These are phyloP conservation scores for Hymenochaete sp. DNA, from an alignment of 1,284 basidiomycete genomes.

Conservation along the genomic window DNA sequence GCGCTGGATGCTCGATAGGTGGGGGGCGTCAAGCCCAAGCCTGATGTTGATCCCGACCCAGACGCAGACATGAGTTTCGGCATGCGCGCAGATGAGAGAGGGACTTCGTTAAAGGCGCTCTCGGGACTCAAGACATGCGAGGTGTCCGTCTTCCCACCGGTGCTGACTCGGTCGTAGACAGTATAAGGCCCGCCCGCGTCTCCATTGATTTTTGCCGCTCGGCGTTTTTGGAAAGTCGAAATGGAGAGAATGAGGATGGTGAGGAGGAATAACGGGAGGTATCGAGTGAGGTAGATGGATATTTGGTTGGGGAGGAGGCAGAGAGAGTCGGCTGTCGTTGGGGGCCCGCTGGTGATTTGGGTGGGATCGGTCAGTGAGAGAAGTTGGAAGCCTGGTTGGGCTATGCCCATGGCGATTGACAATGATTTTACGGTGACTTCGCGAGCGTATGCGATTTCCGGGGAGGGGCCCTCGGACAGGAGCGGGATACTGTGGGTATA, in stretches of 20 bases:
- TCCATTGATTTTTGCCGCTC: not conserved
- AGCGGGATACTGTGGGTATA: conserved; percentile 42
- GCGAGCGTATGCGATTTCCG: conserved; percentile 29
- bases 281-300: conserved; percentile 50
- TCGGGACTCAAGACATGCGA: not conserved
- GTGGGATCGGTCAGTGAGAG: conserved; percentile 56
- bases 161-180: conserved; percentile 6
- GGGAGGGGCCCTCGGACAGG: conserved; percentile 20
- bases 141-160: too few species aligned
- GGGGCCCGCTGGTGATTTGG: conserved; percentile 17
- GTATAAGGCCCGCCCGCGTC: not conserved
- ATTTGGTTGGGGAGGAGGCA: conserved; percentile 67
- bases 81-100: conserved; percentile 1
- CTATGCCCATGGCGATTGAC: conserved; percentile 72
- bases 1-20: conserved; percentile 4
- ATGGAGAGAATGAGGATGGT: conserved; percentile 29
- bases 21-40: not conserved
- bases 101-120: not conserved
- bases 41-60: too few species aligned
- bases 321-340: conserved; percentile 35
- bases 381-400: conserved; percentile 77
- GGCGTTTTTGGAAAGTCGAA: conserved; percentile 17
- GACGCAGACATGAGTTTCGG: not conserved
- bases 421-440: conserved; percentile 82
- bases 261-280: conserved; percentile 43